These are phyloP conservation scores for Lophiotrema nucula DNA, from an alignment of 495 filamentous ascomycete genomes.

Conservation along the genomic window DNA sequence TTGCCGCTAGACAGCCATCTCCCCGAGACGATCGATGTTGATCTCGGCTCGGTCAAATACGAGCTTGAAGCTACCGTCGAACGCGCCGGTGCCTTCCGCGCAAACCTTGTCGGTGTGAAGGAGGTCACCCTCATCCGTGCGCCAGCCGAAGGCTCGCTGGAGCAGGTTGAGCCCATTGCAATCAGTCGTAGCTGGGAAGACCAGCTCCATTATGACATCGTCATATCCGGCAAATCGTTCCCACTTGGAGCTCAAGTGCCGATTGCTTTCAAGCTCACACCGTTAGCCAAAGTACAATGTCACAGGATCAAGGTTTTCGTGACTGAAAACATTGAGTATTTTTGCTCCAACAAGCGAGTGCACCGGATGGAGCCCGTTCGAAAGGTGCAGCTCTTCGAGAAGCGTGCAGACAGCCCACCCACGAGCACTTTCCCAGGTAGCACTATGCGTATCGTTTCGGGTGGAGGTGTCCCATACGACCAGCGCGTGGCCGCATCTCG, in stretches of 20 bases:
- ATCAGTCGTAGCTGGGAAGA: slow-evolving; percentile 98
- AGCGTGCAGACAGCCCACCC: slow-evolving; percentile 76
- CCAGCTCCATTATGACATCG: slow-evolving; percentile 96
- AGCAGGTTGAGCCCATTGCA: slow-evolving; percentile 93
- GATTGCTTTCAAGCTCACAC: slow-evolving; percentile 96
- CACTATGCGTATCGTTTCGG: slow-evolving; percentile 72
- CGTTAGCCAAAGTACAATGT: slow-evolving; percentile 92
- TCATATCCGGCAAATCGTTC: slow-evolving; percentile 98
- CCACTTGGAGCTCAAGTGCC: slow-evolving; percentile 89
- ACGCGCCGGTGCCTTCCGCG: slow-evolving; percentile 86
- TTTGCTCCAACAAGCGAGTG: slow-evolving; percentile 80
- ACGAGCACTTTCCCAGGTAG: slow-evolving; percentile 76
- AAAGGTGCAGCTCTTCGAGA: slow-evolving; percentile 88
- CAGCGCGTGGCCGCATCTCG: slow-evolving; percentile 57
- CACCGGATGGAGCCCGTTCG: slow-evolving; percentile 80
- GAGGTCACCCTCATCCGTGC: slow-evolving; percentile 86
- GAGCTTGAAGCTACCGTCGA: slow-evolving; percentile 86
- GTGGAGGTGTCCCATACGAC: slow-evolving; percentile 75
- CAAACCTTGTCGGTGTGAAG: slow-evolving; percentile 79
- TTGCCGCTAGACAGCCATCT: slow-evolving; percentile 88
- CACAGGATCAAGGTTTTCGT: slow-evolving; percentile 95
- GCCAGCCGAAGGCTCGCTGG: slow-evolving; percentile 86
- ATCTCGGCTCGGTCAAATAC: slow-evolving; percentile 84
- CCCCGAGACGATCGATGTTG: slow-evolving; percentile 88
- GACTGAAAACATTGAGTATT: slow-evolving; percentile 93